Conservation (phyloP, 2,329 filamentous ascomycete genomes). For the Cytospora piceae region DNA sequence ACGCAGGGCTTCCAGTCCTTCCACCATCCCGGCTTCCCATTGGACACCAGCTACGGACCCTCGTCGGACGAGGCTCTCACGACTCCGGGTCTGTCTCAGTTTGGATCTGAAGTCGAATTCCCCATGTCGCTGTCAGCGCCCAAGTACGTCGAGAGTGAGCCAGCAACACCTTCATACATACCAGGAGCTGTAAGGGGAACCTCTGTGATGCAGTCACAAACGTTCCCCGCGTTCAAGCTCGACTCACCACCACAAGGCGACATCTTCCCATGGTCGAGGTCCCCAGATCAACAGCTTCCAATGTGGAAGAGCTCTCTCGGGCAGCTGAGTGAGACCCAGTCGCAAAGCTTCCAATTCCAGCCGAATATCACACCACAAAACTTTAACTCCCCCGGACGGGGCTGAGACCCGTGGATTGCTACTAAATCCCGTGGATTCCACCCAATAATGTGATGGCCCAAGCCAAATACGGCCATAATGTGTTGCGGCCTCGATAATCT, state of each 20-base stretch:
- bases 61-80: constrained; percentile 53
- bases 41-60: constrained; percentile 38
- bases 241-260: constrained; percentile 51
- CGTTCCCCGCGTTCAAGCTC: constrained; percentile 49
- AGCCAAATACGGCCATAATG: not conserved
- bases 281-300: constrained; percentile 22
- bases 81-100: constrained; percentile 50
- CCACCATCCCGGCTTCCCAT: constrained; percentile 36
- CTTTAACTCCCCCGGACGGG: constrained; percentile 37
- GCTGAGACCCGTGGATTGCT: not conserved
- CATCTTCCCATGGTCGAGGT: constrained; percentile 40
- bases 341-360: constrained; percentile 51
- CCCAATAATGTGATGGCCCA: not conserved
- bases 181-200: constrained; percentile 49
- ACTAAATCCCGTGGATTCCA: not conserved
- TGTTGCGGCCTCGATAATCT: not conserved
- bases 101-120: constrained; percentile 53
- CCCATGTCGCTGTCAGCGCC: constrained; percentile 45
- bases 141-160: constrained; percentile 54
- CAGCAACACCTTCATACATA: constrained; percentile 52
- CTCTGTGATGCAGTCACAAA: constrained; percentile 37
- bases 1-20: constrained; percentile 33
- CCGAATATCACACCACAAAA: constrained; percentile 51
- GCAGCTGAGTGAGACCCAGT: constrained; percentile 38
- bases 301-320: constrained; percentile 24